These are phyloP conservation scores for Lunularia cruciata DNA, from an alignment of 225 moss, liverwort and hornwort genomes.

Conservation along the genomic window DNA sequence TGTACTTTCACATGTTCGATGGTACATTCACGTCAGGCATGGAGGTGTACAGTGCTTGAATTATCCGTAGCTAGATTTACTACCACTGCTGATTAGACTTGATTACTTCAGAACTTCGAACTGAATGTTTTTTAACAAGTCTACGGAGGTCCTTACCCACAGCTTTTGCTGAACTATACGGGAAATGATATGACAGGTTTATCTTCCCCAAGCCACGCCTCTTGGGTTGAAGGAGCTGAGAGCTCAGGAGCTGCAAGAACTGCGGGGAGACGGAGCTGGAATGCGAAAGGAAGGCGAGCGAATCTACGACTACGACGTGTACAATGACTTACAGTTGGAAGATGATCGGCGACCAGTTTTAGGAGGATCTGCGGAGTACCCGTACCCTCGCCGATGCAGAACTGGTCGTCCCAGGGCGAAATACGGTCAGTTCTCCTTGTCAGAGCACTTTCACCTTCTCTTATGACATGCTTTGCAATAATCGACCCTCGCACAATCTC, in stretches of 20 bases:
- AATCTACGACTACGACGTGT: constrained; percentile 65
- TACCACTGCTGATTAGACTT: too few species aligned
- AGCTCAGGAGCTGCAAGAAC: constrained; percentile 36
- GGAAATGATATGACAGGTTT: constrained; percentile 44
- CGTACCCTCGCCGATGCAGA: constrained; percentile 54
- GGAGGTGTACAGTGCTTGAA: too few species aligned
- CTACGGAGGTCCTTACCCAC: too few species aligned
- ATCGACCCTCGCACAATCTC: too few species aligned
- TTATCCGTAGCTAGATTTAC: too few species aligned
- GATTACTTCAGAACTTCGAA: too few species aligned
- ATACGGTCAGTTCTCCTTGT: constrained; percentile 17
- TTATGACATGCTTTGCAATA: too few species aligned
- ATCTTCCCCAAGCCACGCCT: constrained; percentile 55
- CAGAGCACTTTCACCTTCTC: too few species aligned
- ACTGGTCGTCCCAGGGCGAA: constrained; percentile 42
- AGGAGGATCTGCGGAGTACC: constrained; percentile 38
- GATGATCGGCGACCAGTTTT: constrained; percentile 32
- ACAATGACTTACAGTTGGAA: constrained; percentile 42
- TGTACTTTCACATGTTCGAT: too few species aligned
- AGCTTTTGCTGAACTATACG: too few species aligned
- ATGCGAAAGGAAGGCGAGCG: constrained; percentile 46
- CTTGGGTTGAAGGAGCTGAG: constrained; percentile 37
- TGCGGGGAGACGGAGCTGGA: constrained; percentile 48
- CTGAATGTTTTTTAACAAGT: too few species aligned
- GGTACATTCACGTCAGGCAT: too few species aligned